Evolutionary conservation across 352 stramenopile species (phyloP), one percentile per base, ranked within the genome.

Genomic region (Globisporangium paddicum): DNA sequence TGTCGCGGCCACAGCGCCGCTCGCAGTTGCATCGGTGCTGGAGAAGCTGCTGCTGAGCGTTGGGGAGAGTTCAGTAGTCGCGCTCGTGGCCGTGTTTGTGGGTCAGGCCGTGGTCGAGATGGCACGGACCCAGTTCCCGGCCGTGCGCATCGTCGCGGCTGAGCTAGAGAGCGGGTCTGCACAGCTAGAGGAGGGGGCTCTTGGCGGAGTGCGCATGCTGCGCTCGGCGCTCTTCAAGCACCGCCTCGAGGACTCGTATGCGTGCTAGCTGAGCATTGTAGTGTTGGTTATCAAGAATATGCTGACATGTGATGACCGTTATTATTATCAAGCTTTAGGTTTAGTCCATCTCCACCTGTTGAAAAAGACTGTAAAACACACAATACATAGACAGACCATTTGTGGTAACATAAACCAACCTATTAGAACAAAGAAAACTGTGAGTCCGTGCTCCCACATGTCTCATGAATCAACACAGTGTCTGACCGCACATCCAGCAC

Each of bases 141-240:
- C 46, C 5, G 55, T 62, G 45, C 55, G 46, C 5, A 62, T 62
- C 46, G 55, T 62, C 55, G 45, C 37, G 34, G 42, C 55, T 5
- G 55, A 62, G 19, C 19, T 62, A 8, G 55, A 62, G 37, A 41
- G 55, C 46, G 54, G 41, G n/a, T n/a, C n/a, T n/a, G n/a, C n/a
- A n/a, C n/a, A n/a, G n/a, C n/a, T n/a, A n/a, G n/a, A n/a, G n/a
- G n/a, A n/a, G n/a, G n/a, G n/a, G n/a, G n/a, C n/a, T n/a, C n/a
- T n/a, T n/a, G n/a, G n/a, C n/a, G n/a, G n/a, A n/a, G n/a, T 30
- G 34, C 7, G 7, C 10, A 54, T 48, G 18, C 35, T 46, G 28
- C 55, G 55, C 10, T 62, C 55, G 0, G 13, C 55, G 35, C 46
- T 62, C 34, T 55, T 62, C 46, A 62, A 55, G 45, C 55, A 55